A percentile compares a stretch with the other conserved stretches of the same genome.
Evolutionary conservation across 2,329 filamentous ascomycete genomes (phyloP).

Genomic region (Xylariaceae sp.): DNA sequence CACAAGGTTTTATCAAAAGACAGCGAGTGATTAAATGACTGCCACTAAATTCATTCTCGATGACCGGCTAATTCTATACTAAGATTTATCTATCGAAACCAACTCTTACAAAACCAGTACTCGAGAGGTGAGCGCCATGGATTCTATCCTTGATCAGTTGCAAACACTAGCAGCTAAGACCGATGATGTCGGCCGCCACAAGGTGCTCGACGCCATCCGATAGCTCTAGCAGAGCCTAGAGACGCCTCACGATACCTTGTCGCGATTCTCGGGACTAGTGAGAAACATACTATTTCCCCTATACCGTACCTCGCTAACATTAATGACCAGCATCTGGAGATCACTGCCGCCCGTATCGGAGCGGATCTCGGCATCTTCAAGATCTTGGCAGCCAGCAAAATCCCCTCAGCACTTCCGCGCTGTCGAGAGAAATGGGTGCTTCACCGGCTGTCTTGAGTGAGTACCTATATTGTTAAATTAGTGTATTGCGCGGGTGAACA

Average conservation of each 20-base stretch:
- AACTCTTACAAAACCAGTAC: too few species aligned
- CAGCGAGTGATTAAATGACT: too few species aligned
- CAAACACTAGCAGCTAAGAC: background rate
- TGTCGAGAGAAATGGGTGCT: background rate
- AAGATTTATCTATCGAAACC: too few species aligned
- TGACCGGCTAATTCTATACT: too few species aligned
- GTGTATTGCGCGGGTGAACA: background rate
- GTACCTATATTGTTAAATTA: background rate
- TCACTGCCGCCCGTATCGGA: constrained; percentile 12
- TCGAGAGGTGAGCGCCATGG: too few species aligned
- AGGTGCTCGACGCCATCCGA: constrained; percentile 16
- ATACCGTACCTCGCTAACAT: background rate
- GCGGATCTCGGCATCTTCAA: constrained; percentile 12
- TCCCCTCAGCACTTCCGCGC: background rate
- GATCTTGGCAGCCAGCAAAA: constrained; percentile 1
- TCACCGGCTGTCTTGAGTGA: background rate
- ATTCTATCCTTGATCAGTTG: too few species aligned
- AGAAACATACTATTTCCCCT: background rate
- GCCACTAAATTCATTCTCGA: too few species aligned
- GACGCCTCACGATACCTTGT: constrained; percentile 22
- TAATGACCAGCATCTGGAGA: constrained; percentile 11
- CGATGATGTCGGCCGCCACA: background rate
- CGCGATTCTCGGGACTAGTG: constrained; percentile 16
- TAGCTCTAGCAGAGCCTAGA: constrained; percentile 22
- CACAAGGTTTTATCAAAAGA: too few species aligned